Conservation (phyloP, 1,139 yeast genomes). For the Arxiozyma heterogenica region DNA sequence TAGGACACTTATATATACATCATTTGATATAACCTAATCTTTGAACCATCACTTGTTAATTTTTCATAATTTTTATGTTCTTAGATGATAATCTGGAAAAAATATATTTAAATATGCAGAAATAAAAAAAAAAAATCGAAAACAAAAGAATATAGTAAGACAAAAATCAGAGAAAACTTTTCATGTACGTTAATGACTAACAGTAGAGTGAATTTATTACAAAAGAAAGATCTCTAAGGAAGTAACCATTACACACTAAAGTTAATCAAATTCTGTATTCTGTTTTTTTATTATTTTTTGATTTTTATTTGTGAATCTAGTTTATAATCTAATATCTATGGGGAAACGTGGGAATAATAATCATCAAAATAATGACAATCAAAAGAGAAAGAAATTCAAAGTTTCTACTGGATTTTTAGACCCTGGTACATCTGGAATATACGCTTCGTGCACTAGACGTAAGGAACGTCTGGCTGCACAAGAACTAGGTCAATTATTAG, state of each 20-base stretch:
- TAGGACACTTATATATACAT: neutral
- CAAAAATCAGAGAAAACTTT: neutral
- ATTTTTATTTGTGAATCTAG: too few relatives aligned
- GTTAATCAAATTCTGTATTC: neutral
- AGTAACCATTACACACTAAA: neutral
- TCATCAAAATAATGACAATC: conserved; percentile 4
- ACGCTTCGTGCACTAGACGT: conserved; percentile 76
- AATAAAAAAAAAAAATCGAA: too few relatives aligned
- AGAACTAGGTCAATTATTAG: conserved; percentile 58
- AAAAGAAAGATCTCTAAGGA: neutral
- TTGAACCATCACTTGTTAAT: neutral
- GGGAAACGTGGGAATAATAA: conserved; percentile 5
- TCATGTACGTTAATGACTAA: too few relatives aligned
- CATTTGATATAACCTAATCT: neutral
- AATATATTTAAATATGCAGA: too few relatives aligned
- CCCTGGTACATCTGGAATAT: conserved; percentile 75
- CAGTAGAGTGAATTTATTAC: too few relatives aligned
- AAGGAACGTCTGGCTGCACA: conserved; percentile 66
- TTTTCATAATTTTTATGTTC: neutral
- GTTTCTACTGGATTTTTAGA: conserved; percentile 36
- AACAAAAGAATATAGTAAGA: neutral
- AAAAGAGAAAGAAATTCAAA: conserved; percentile 21
- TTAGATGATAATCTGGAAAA: neutral
- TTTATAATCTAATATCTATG: neutral
- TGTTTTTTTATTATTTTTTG: too few relatives aligned